phyloP scores from a whole-genome alignment of 2,329 filamentous ascomycete genomes.

The Didymella exigua region DNA sequence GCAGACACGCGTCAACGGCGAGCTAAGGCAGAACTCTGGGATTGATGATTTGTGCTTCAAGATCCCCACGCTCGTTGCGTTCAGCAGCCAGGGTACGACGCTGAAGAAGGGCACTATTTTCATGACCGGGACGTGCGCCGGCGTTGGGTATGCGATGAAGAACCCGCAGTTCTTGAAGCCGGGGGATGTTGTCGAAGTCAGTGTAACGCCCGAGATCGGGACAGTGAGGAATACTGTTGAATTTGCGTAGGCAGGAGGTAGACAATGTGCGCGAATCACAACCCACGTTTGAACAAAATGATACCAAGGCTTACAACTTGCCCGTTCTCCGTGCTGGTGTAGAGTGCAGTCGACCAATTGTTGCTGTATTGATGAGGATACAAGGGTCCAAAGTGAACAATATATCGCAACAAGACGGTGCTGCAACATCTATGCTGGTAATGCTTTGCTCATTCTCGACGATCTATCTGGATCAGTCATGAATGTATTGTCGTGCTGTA shows the following conservation, averaged over 20 bases:
- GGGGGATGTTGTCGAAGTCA: conserved; percentile 43
- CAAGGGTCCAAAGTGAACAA: no score
- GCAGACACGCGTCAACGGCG: conserved; percentile 56
- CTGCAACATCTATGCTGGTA: no score
- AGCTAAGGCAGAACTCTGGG: conserved; percentile 55
- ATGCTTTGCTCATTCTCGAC: no score
- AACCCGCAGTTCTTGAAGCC: conserved; percentile 45
- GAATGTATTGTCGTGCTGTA: no score
- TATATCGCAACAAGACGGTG: no score
- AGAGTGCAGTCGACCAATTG: no score
- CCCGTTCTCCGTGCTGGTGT: no score
- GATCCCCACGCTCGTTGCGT: conserved; percentile 54
- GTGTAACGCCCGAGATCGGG: conserved; percentile 36
- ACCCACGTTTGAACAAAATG: no score
- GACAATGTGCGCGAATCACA: no score
- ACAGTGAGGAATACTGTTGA: conserved; percentile 43
- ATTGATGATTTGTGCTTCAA: conserved; percentile 58
- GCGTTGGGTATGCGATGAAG: conserved; percentile 52
- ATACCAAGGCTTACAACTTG: no score
- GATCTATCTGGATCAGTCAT: no score
- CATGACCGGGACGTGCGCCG: conserved; percentile 55
- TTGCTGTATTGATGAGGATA: no score
- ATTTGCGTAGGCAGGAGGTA: conserved; percentile 25
- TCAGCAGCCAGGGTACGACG: conserved; percentile 54
- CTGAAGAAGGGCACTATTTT: conserved; percentile 56